Evolutionary conservation across 352 stramenopile species (phyloP).

Genomic region (Pythium rhizo-oryzae): DNA sequence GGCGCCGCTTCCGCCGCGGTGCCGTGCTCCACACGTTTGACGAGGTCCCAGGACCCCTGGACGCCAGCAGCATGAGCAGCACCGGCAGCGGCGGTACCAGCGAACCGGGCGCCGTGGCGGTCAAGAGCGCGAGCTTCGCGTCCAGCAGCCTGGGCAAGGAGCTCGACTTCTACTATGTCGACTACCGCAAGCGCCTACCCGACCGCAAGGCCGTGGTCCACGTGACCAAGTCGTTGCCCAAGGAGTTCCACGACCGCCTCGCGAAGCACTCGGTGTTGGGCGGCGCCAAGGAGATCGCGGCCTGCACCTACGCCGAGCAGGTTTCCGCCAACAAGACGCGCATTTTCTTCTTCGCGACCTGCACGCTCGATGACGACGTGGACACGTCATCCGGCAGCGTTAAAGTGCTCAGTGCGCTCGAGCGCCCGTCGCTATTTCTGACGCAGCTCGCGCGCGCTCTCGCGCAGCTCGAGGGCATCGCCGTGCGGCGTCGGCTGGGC

Average conservation of each 20-base stretch:
- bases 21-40: slow-evolving; percentile 25
- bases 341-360: slow-evolving; percentile 36
- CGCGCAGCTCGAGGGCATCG: slow-evolving; percentile 25
- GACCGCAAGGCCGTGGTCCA: slow-evolving; percentile 34
- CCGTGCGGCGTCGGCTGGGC: slow-evolving; percentile 34
- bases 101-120: slow-evolving; percentile 10
- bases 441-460: slow-evolving; percentile 27
- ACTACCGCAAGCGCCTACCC: slow-evolving; percentile 20
- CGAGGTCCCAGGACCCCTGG: background rate
- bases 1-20: slow-evolving; percentile 19
- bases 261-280: slow-evolving; percentile 38
- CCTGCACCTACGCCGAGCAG: slow-evolving; percentile 33
- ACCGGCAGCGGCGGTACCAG: background rate
- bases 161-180: slow-evolving; percentile 20
- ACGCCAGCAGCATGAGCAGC: background rate
- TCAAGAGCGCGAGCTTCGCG: slow-evolving; percentile 24
- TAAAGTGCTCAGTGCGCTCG: slow-evolving; percentile 19
- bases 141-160: slow-evolving; percentile 20
- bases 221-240: slow-evolving; percentile 64
- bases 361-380: slow-evolving; percentile 34
- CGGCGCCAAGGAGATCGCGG: slow-evolving; percentile 36
- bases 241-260: slow-evolving; percentile 50
- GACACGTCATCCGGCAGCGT: background rate
- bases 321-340: slow-evolving; percentile 24
- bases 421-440: slow-evolving; percentile 33